These are phyloP conservation scores for Seiridium unicorne DNA, from an alignment of 2,329 filamentous ascomycete species.

Conservation along the genomic window DNA sequence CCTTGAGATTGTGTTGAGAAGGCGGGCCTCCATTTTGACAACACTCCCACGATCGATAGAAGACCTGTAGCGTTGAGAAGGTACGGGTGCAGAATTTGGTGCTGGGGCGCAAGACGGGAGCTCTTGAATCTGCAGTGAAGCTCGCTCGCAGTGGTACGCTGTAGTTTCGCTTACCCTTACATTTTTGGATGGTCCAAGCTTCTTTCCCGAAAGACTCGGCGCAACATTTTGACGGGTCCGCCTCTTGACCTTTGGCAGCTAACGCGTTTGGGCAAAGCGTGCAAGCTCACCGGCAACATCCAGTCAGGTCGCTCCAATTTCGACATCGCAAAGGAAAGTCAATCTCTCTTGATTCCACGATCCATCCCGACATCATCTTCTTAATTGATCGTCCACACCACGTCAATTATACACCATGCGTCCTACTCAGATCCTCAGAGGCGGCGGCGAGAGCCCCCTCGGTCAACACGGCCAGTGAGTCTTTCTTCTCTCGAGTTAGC, in stretches of 20 bases:
- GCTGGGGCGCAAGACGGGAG: not conserved
- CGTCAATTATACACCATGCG: conserved; percentile 39
- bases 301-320: conserved; percentile 24
- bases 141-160: not conserved
- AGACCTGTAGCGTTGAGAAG: not conserved
- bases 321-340: conserved; percentile 14
- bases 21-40: conserved; percentile 43
- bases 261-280: not conserved
- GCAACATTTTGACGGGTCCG: conserved; percentile 14
- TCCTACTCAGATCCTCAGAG: conserved; percentile 42
- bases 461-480: conserved; percentile 46
- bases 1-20: conserved; percentile 62
- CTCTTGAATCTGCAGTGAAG: not conserved
- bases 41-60: not conserved
- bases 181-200: conserved; percentile 2
- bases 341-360: conserved; percentile 20
- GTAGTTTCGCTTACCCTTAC: not conserved
- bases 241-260: not conserved
- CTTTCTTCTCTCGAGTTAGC: not conserved
- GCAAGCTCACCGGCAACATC: conserved; percentile 3
- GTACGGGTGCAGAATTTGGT: not conserved
- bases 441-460: conserved; percentile 37
- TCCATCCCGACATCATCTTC: conserved; percentile 9
- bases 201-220: conserved; percentile 1
- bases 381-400: conserved; percentile 25